Evolutionary conservation across 208 protist species (phyloP).

Genomic region (Phytomonas sp.): DNA sequence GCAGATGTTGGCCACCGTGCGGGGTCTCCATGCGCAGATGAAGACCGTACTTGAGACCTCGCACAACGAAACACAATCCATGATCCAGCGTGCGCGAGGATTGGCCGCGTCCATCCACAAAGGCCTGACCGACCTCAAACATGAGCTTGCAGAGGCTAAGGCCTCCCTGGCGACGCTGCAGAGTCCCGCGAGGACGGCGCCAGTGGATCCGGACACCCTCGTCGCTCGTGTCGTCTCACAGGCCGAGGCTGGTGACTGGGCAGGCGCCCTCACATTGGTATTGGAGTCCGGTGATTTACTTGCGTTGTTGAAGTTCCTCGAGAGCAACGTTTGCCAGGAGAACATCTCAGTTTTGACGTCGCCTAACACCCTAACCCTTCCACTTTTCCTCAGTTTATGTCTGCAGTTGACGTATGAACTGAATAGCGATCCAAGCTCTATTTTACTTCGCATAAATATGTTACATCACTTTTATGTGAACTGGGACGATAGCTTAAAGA

Average conservation of each 20-base stretch:
- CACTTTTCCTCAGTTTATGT: conserved; percentile 76
- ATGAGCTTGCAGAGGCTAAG: conserved; percentile 45
- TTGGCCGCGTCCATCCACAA: conserved; percentile 5
- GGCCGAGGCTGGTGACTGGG: conserved; percentile 63
- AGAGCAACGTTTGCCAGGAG: conserved; percentile 63
- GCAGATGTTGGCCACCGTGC: conserved; percentile 23
- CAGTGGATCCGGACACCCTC: conserved; percentile 57
- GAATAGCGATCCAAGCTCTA: conserved; percentile 26
- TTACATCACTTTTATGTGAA: conserved; percentile 79
- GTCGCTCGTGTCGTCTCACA: conserved; percentile 39
- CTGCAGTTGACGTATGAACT: conserved; percentile 79
- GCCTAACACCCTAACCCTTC: conserved; percentile 51
- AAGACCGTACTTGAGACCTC: conserved; percentile 28
- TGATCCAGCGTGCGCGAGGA: conserved; percentile 20
- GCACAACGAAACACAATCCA: conserved; percentile 17
- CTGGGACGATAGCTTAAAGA: conserved; percentile 78
- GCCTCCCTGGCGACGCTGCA: conserved; percentile 25
- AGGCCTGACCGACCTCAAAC: conserved; percentile 19
- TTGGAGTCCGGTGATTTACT: conserved; percentile 67
- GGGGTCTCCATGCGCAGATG: conserved; percentile 29
- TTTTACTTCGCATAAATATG: conserved; percentile 63
- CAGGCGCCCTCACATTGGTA: conserved; percentile 50
- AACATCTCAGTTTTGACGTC: conserved; percentile 41
- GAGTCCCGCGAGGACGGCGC: conserved; percentile 13
- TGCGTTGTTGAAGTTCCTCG: conserved; percentile 72